Percentiles rank a stretch among this genome's conserved stretches.
Conservation (phyloP, 2,329 filamentous ascomycete species). For the Colletotrichum magnum region DNA sequence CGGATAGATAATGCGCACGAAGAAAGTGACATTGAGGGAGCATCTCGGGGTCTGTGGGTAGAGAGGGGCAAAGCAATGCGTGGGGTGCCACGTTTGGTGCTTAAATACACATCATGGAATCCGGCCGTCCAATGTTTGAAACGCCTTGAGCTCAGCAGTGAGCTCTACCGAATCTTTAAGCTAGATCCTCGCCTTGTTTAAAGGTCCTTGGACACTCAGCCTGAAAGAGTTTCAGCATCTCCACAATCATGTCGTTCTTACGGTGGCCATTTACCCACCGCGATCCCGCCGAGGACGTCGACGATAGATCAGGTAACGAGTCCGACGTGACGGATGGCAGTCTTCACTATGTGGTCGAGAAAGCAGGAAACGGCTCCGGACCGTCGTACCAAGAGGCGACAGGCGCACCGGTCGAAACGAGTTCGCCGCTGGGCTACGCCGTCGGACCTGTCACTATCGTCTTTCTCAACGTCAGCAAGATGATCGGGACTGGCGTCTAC, state of each 20-base stretch:
- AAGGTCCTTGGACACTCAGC: not conserved
- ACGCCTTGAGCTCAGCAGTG: not conserved
- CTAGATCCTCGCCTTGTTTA: not conserved
- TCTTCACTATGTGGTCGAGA: slow-evolving; percentile 17
- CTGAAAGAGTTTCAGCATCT: too few species aligned
- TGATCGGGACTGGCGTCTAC: slow-evolving; percentile 75
- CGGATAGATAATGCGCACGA: not conserved
- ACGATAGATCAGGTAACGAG: not conserved
- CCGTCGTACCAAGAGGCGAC: slow-evolving; percentile 69
- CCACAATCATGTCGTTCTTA: not conserved
- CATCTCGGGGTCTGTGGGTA: not conserved
- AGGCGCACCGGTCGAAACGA: slow-evolving; percentile 72
- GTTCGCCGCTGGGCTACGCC: slow-evolving; percentile 71
- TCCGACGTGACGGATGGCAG: not conserved
- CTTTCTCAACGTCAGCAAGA: slow-evolving; percentile 72
- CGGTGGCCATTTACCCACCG: not conserved
- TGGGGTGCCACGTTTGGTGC: not conserved
- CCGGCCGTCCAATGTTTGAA: not conserved
- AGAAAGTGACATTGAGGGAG: too few species aligned
- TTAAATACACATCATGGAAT: not conserved
- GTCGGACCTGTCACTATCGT: slow-evolving; percentile 70
- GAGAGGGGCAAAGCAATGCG: not conserved
- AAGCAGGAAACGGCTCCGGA: slow-evolving; percentile 63
- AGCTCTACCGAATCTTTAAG: not conserved
- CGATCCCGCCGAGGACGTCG: not conserved